phyloP scores from a whole-genome alignment of 129 eudicot genomes.

The Escallonia herrerae region DNA sequence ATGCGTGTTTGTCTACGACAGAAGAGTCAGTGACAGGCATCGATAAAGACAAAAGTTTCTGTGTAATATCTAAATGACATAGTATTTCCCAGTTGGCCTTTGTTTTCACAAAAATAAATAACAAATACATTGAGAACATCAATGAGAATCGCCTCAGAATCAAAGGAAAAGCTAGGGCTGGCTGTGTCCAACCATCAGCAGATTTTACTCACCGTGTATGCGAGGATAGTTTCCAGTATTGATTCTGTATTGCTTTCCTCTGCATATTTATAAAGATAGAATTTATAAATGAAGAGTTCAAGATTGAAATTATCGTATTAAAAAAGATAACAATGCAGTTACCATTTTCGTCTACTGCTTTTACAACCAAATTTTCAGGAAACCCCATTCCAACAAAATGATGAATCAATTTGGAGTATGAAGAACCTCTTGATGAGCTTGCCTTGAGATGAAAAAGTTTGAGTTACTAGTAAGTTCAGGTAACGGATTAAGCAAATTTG shows the following conservation, averaged over 20 bases:
- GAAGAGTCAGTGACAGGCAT: no score
- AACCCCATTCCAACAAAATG: constrained; percentile 64
- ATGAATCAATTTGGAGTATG: constrained; percentile 35
- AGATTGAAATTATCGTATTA: background rate
- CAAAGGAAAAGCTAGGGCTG: background rate
- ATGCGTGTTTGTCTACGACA: no score
- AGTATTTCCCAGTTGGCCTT: no score
- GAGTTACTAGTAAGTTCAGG: constrained; percentile 5
- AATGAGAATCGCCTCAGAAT: background rate
- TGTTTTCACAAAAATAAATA: background rate
- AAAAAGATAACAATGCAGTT: constrained; percentile 12
- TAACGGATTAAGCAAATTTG: constrained; percentile 1
- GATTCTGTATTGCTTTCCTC: constrained; percentile 53
- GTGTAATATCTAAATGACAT: no score
- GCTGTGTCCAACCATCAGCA: background rate
- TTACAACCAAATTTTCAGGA: constrained; percentile 41
- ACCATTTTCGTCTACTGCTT: constrained; percentile 77
- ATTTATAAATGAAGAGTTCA: constrained; percentile 7
- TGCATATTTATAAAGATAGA: constrained; percentile 23
- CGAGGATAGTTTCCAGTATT: constrained; percentile 53
- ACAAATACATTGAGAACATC: background rate
- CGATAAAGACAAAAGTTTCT: no score
- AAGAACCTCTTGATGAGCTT: constrained; percentile 53
- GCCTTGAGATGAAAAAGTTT: constrained; percentile 36
- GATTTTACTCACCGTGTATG: constrained; percentile 45